phyloP scores from a whole-genome alignment of 2,329 filamentous ascomycete species.

The Cytospora piceicola region DNA sequence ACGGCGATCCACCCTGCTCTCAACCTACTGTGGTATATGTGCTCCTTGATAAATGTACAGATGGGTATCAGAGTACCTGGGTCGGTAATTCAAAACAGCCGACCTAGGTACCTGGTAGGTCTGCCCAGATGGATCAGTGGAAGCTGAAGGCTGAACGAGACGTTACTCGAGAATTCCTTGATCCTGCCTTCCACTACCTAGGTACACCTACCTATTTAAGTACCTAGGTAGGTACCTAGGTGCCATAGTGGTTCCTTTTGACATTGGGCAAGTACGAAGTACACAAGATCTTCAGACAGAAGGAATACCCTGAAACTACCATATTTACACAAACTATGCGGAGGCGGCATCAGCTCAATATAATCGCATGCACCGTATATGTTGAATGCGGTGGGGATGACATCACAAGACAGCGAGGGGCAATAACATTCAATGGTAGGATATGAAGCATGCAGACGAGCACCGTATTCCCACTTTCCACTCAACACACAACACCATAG shows the following conservation, averaged over 20 bases:
- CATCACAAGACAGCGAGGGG: slow-evolving; percentile 23
- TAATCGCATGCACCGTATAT: background rate
- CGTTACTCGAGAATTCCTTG: background rate
- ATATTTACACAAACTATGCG: background rate
- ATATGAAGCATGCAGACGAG: background rate
- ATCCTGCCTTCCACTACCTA: background rate
- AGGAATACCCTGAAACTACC: background rate
- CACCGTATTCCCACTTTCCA: background rate
- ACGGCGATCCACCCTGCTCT: too few species aligned
- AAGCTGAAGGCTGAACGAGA: background rate
- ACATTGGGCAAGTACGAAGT: background rate
- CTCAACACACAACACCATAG: background rate
- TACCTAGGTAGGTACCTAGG: too few species aligned
- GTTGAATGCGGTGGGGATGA: slow-evolving; percentile 17
- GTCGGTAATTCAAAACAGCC: too few species aligned
- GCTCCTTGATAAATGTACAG: too few species aligned
- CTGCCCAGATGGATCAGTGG: too few species aligned
- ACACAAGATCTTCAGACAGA: background rate
- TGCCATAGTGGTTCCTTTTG: too few species aligned
- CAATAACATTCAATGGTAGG: background rate
- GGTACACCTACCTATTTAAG: too few species aligned
- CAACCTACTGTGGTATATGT: too few species aligned
- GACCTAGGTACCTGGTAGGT: too few species aligned
- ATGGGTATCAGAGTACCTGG: too few species aligned
- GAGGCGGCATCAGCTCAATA: background rate